A percentile compares a stretch with the other conserved stretches of the same genome.
Conservation (phyloP, 805 yeast species). For the Sugiyamaella marilandica region DNA sequence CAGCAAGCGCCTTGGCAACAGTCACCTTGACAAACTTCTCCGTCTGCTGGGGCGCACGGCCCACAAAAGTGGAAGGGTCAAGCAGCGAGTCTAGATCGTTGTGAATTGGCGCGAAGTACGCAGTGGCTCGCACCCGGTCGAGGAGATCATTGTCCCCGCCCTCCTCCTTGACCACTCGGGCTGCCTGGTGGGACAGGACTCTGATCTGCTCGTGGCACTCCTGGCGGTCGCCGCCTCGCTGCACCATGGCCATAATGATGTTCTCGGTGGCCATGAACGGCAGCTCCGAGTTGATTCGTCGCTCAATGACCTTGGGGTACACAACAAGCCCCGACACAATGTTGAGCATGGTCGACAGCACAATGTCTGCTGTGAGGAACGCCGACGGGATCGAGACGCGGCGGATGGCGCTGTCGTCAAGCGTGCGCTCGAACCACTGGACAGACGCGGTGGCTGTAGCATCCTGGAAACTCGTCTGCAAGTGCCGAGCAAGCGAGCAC, state of each 20-base stretch:
- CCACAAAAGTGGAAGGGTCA: conserved; percentile 92
- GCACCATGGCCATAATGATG: conserved; percentile 99
- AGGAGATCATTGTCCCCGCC: conserved; percentile 98
- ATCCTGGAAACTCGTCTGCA: conserved; percentile 86
- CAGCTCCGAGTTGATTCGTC: conserved; percentile 89
- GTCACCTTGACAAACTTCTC: conserved; percentile 84
- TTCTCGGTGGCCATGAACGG: conserved; percentile 99
- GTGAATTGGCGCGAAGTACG: conserved; percentile 88
- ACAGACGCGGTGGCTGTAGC: conserved; percentile 96
- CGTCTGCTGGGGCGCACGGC: conserved; percentile 98
- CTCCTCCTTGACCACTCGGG: conserved; percentile 93
- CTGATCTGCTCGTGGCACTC: conserved; percentile 97
- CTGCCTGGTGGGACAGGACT: conserved; percentile 95
- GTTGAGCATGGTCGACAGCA: conserved; percentile 82
- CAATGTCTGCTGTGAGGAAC: conserved; percentile 90
- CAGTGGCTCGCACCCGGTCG: conserved; percentile 72
- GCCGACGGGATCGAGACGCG: conserved; percentile 96
- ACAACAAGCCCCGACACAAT: conserved; percentile 95
- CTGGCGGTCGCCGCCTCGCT: conserved; percentile 95
- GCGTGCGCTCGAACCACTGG: conserved; percentile 98
- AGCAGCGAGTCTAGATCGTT: conserved; percentile 70
- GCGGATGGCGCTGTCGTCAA: conserved; percentile 97
- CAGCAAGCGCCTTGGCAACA: conserved; percentile 75
- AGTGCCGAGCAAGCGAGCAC: conserved; percentile 94
- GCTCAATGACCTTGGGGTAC: conserved; percentile 96